Evolutionary conservation across 495 filamentous ascomycete genomes (phyloP).

Genomic region (Pyrenula massariospora): DNA sequence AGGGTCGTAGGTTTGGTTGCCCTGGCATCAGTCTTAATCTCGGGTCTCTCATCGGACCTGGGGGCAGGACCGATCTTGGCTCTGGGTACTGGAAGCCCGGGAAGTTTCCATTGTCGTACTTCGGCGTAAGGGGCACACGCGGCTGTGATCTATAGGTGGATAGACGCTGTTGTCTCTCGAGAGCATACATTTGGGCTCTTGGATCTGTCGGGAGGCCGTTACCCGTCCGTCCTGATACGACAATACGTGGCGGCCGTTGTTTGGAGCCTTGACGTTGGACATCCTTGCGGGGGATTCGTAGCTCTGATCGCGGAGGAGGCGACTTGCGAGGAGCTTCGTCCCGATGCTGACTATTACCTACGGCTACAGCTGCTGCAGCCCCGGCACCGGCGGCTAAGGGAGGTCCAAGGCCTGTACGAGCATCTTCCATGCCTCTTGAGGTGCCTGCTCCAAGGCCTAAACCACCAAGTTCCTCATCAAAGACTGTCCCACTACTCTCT

Average conservation of each 20-base stretch:
- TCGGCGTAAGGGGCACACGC: background rate
- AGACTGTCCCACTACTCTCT: background rate
- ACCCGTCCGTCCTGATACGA: background rate
- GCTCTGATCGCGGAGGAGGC: background rate
- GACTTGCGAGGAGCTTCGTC: background rate
- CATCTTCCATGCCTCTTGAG: background rate
- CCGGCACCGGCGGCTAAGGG: background rate
- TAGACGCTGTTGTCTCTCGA: background rate
- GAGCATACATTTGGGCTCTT: background rate
- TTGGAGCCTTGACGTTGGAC: background rate
- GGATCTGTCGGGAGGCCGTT: background rate
- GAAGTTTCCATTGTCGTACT: background rate
- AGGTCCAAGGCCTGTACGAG: background rate
- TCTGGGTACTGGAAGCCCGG: background rate
- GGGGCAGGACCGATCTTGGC: background rate
- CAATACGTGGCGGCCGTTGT: background rate
- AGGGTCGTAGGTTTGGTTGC: background rate
- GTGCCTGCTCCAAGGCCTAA: background rate
- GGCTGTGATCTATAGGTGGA: background rate
- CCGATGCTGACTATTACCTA: background rate
- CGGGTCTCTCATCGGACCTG: background rate
- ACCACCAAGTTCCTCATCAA: background rate
- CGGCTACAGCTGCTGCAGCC: background rate
- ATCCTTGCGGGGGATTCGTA: background rate
- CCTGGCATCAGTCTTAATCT: background rate